These are phyloP conservation scores for Rhododendron molle DNA, from an alignment of 148 eudicot genomes.

Conservation along the genomic window DNA sequence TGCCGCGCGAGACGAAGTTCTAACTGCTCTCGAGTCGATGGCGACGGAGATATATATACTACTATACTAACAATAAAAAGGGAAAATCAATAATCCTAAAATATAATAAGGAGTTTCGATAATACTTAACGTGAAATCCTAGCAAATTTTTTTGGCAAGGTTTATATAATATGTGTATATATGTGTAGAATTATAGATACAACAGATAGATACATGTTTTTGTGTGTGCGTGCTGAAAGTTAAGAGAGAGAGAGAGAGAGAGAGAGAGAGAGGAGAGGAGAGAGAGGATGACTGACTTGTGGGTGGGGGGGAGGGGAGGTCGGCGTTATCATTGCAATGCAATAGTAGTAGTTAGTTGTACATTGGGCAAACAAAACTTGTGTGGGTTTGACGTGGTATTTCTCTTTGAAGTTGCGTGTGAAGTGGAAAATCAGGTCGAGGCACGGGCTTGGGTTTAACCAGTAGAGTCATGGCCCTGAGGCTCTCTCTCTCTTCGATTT, in stretches of 20 bases:
- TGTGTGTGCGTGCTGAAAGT: neutral
- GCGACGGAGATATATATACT: neutral
- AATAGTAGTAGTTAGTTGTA: neutral
- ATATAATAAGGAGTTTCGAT: neutral
- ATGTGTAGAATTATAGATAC: neutral
- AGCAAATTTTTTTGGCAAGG: neutral
- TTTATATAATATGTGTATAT: neutral
- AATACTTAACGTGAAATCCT: neutral
- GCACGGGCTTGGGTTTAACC: neutral
- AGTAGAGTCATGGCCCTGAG: neutral
- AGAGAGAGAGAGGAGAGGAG: neutral
- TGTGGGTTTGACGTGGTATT: neutral
- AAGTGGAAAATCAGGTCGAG: neutral
- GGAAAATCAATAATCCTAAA: neutral
- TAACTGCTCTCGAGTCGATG: constrained; percentile 11
- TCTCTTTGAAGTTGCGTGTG: neutral
- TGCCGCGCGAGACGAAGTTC: constrained; percentile 9
- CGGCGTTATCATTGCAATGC: constrained; percentile 12
- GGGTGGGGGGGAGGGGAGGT: neutral
- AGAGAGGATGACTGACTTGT: neutral
- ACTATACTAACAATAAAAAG: neutral
- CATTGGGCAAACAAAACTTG: neutral
- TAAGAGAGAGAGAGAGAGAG: constrained; percentile 17
- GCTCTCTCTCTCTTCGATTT: neutral
- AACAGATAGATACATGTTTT: neutral